These are phyloP conservation scores for Candida parachauliodes DNA, from an alignment of 805 yeast genomes.

Conservation along the genomic window DNA sequence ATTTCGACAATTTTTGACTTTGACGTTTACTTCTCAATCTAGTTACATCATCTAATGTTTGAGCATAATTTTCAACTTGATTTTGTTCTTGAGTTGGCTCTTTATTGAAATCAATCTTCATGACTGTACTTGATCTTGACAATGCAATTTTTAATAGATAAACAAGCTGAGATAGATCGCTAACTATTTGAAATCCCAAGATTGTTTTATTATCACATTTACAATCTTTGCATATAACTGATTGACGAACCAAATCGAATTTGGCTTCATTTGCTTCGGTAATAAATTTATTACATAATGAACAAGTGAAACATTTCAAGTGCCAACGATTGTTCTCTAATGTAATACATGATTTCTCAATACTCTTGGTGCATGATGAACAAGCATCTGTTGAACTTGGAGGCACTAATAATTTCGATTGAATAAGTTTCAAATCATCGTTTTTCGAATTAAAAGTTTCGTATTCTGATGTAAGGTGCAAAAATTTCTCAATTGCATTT, in stretches of 20 bases:
- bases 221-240: conserved; percentile 62
- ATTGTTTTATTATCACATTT: conserved; percentile 38
- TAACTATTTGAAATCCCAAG: conserved; percentile 57
- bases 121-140: conserved; percentile 63
- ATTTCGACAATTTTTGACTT: conserved; percentile 49
- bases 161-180: conserved; percentile 69
- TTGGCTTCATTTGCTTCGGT: conserved; percentile 44
- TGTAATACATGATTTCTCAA: conserved; percentile 78
- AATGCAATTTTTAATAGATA: conserved; percentile 81
- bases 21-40: conserved; percentile 72
- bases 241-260: conserved; percentile 30
- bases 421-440: conserved; percentile 10
- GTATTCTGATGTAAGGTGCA: conserved; percentile 27
- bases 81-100: conserved; percentile 1
- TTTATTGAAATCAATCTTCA: conserved; percentile 26
- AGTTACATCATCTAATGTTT: conserved; percentile 73
- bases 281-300: conserved; percentile 45
- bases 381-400: conserved; percentile 74
- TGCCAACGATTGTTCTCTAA: conserved; percentile 76
- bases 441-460: conserved; percentile 13
- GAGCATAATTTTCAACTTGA: conserved; percentile 49
- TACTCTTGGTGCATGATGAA: conserved; percentile 62
- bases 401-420: conserved; percentile 44
- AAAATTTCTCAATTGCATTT: conserved; percentile 58
- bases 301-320: conserved; percentile 64